These are phyloP conservation scores for Anisodus acutangulus DNA, from an alignment of 257 asterid genomes.

Conservation along the genomic window DNA sequence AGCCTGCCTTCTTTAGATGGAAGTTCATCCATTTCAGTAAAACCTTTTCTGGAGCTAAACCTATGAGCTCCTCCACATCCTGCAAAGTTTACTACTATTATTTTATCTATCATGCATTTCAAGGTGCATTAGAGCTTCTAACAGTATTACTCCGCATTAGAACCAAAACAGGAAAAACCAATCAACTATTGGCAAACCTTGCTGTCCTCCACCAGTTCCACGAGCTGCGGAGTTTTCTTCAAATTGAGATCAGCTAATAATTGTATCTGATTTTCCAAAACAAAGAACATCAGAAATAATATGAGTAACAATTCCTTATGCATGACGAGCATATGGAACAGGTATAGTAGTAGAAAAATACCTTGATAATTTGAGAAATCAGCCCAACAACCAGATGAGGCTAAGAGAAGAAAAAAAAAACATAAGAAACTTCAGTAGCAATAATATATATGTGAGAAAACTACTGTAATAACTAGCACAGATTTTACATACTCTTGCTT, in stretches of 20 bases:
- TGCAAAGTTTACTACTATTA: conserved; percentile 37
- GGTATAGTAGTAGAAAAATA: conserved; percentile 26
- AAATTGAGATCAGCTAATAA: conserved; percentile 88
- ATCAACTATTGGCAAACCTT: conserved; percentile 53
- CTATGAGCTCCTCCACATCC: conserved; percentile 90
- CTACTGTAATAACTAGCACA: neutral
- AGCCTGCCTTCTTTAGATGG: conserved; percentile 86
- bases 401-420: conserved; percentile 48
- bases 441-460: neutral
- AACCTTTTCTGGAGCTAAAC: conserved; percentile 80
- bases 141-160: neutral
- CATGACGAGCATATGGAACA: neutral
- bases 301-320: conserved; percentile 4
- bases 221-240: conserved; percentile 90
- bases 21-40: conserved; percentile 95
- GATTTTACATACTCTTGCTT: conserved; percentile 70
- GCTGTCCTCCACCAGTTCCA: conserved; percentile 88
- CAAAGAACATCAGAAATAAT: conserved; percentile 9
- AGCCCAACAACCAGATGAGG: conserved; percentile 91
- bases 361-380: conserved; percentile 96
- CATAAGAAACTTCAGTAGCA: neutral
- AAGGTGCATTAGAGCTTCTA: neutral
- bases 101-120: conserved; percentile 13
- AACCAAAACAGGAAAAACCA: conserved; percentile 25
- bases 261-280: conserved; percentile 68